Percentiles rank a stretch among this genome's conserved stretches.
Conservation (phyloP, 2,329 filamentous ascomycete genomes). For the Phyllosticta ampelicida region DNA sequence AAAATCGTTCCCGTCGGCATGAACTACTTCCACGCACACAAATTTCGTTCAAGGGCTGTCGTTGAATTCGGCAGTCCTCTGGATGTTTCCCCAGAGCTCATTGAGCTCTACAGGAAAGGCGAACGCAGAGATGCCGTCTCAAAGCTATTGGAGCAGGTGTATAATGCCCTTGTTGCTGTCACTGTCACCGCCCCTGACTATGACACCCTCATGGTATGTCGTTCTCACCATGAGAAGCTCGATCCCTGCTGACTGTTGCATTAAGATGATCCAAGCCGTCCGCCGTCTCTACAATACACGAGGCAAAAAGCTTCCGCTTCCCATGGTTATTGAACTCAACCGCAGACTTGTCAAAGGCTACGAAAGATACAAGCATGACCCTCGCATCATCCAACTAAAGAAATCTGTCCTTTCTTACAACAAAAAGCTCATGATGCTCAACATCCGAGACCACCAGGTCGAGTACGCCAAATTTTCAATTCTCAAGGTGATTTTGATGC, state of each 20-base stretch:
- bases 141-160: slow-evolving; percentile 73
- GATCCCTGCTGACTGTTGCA: slow-evolving; percentile 21
- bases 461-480: slow-evolving; percentile 80
- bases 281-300: slow-evolving; percentile 88
- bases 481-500: slow-evolving; percentile 60
- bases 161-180: slow-evolving; percentile 73
- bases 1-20: slow-evolving; percentile 96
- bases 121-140: slow-evolving; percentile 81
- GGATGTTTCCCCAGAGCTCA: slow-evolving; percentile 70
- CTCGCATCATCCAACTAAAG: slow-evolving; percentile 65
- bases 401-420: slow-evolving; percentile 77
- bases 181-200: slow-evolving; percentile 91
- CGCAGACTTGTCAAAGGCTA: slow-evolving; percentile 84
- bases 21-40: slow-evolving; percentile 99
- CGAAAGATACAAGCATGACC: slow-evolving; percentile 83
- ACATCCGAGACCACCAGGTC: slow-evolving; percentile 87
- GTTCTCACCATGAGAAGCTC: background rate
- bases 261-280: slow-evolving; percentile 82
- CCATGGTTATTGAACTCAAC: slow-evolving; percentile 90
- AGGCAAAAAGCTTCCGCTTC: slow-evolving; percentile 83
- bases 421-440: slow-evolving; percentile 70
- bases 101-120: slow-evolving; percentile 74
- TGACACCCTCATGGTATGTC: slow-evolving; percentile 73
- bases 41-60: slow-evolving; percentile 91
- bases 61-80: slow-evolving; percentile 90